Conservation (phyloP, 768 basidiomycete genomes). For the Chalciporus chontae region DNA sequence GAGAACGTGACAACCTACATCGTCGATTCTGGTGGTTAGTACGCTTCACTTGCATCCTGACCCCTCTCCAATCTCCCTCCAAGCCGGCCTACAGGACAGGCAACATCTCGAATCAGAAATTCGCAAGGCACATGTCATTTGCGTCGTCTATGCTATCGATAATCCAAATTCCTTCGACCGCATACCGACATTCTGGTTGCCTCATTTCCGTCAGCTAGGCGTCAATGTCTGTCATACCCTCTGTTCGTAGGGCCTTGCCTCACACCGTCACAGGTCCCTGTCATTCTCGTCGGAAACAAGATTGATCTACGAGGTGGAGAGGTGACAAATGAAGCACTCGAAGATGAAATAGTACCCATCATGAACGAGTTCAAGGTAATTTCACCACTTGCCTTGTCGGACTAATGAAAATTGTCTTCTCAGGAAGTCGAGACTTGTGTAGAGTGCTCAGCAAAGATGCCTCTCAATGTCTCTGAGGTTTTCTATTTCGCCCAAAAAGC, state of each 20-base stretch:
- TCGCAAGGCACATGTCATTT: conserved; percentile 96
- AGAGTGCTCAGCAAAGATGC: conserved; percentile 90
- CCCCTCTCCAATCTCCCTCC: conserved; percentile 8
- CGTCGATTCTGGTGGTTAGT: conserved; percentile 91
- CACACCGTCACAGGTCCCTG: conserved; percentile 65
- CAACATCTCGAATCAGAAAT: conserved; percentile 92
- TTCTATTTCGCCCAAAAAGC: conserved; percentile 99
- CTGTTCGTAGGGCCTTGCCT: not conserved
- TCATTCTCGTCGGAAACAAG: conserved; percentile 97
- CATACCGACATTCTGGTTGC: conserved; percentile 97
- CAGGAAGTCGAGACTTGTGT: conserved; percentile 99
- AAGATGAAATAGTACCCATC: conserved; percentile 93
- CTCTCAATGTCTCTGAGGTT: conserved; percentile 92
- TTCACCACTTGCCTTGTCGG: conserved; percentile 2
- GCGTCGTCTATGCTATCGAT: conserved; percentile 96
- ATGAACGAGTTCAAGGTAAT: conserved; percentile 98
- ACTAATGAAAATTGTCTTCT: conserved; percentile 5
- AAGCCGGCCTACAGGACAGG: conserved; percentile 84
- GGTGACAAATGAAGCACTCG: conserved; percentile 90
- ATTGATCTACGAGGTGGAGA: conserved; percentile 92
- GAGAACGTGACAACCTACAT: conserved; percentile 98
- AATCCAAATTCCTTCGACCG: conserved; percentile 95
- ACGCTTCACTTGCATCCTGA: not conserved
- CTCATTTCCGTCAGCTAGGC: conserved; percentile 89
- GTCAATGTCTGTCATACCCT: conserved; percentile 70